Conservation (phyloP, 2,329 filamentous ascomycete genomes). For the Volutella citrinella region DNA sequence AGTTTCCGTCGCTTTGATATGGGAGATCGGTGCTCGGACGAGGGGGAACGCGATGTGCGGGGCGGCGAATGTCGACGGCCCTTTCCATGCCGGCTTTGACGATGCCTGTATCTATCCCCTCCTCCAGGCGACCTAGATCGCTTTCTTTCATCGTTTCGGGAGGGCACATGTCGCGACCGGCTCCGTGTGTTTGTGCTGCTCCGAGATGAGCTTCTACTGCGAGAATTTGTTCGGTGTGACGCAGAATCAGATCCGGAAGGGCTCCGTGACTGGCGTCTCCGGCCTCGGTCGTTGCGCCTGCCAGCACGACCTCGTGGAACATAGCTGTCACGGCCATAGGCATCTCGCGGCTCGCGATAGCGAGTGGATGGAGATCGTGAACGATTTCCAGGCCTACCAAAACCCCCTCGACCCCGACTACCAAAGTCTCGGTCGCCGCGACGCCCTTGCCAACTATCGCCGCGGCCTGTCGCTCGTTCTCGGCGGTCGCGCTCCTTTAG, state of each 20-base stretch:
- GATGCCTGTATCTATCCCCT: slow-evolving; percentile 25
- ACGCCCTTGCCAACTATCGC: slow-evolving; percentile 53
- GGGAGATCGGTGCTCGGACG: slow-evolving; percentile 39
- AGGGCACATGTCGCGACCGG: too few relatives aligned
- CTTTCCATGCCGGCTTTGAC: slow-evolving; percentile 19
- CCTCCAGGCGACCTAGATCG: slow-evolving; percentile 36
- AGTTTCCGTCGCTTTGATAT: slow-evolving; percentile 49
- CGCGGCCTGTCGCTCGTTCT: slow-evolving; percentile 49
- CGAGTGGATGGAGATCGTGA: slow-evolving; percentile 48
- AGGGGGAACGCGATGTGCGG: slow-evolving; percentile 33
- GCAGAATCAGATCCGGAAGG: slow-evolving; percentile 34
- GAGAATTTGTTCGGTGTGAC: slow-evolving; percentile 32
- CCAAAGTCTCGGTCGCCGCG: slow-evolving; percentile 51
- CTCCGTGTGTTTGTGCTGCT: slow-evolving; percentile 32
- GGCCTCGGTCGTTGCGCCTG: slow-evolving; percentile 32
- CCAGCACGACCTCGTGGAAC: slow-evolving; percentile 47
- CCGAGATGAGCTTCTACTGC: slow-evolving; percentile 29
- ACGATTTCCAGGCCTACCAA: slow-evolving; percentile 42
- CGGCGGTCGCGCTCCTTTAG: slow-evolving; percentile 64
- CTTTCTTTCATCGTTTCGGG: slow-evolving; percentile 33
- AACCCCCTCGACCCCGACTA: slow-evolving; percentile 40
- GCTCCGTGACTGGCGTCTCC: slow-evolving; percentile 23
- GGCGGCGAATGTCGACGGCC: slow-evolving; percentile 17
- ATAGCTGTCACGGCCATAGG: slow-evolving; percentile 50
- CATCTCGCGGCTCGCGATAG: slow-evolving; percentile 40